Base-by-base conservation (phyloP, 176 grass and related monocot genomes). In the Calamus simplicifolius region DNA sequence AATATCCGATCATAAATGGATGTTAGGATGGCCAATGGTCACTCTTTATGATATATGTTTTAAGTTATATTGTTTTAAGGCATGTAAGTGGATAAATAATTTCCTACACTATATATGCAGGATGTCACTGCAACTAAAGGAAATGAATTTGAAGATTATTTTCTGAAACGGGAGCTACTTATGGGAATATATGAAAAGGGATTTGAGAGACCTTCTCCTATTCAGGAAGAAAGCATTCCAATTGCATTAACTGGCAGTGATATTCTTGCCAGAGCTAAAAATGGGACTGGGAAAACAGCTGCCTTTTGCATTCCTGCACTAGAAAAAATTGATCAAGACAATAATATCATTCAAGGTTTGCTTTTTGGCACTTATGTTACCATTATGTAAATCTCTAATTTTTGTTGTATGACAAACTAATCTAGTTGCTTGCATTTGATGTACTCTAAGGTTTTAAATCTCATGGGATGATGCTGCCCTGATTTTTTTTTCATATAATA, bases 101-200 rank as follows among this genome's bases (percentile, higher is more conserved):
- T 23, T 38, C 51, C 50, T 51, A 51, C 21, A 23, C 1, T 56
- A 31, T 67, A 31, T 25, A 18, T 64, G 18, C 59, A 97, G 92
- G 92, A 97, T 85, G 92, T 97, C 62, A 97, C 92, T 61, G 92
- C 81, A 43, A 97, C 92, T 25, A 97, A 91, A 64, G 87, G 92
- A 69, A 97, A 97, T 75, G 92, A 97, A 70, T 97, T 97, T 82
- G 92, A 97, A 85, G 92, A 97, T 52, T 91, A 97, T 73, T 97
- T 97, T 80, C 66, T 97, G 38, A 97, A 97, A 71, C 78, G 92
- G 52, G 92, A 97, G 68, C 75, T 97, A 27, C 84, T 97, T 55
- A 97, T 97, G 92, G 92, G 92, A 21, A 97, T 91, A 82, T 97
- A 80, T 15, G 92, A 96, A 64, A 96, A 90, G 52, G 92, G 92